Base-by-base conservation (phyloP, 768 basidiomycete genomes). In the Lentinus tigrinus region DNA sequence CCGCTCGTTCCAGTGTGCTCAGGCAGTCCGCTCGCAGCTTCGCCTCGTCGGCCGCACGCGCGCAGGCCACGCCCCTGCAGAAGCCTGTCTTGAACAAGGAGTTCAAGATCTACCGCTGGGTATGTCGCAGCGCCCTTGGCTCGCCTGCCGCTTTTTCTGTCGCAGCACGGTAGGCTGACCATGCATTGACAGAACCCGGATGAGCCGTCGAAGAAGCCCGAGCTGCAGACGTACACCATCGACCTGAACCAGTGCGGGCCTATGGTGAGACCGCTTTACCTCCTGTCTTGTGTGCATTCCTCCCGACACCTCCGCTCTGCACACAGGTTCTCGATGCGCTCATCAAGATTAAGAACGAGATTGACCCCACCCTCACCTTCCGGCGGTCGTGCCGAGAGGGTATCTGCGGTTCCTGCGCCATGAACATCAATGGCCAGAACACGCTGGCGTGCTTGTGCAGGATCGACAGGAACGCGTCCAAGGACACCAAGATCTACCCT, bases 41-140 rank as follows among this genome's bases (percentile, higher is more conserved):
- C 56, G 69, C 72, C 23, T 70, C 69, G 1, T 73, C 72, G 6
- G 60, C 64, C 3, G 50, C 65, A 9, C 65, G 68, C 31, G 53
- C 58, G 4, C 73, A 72, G 65, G 73, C 81, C 23, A 80, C 83
- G 3, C 84, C 87, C 0, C 72, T 75, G 2, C 78, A 87, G 76
- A 91, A 90, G 72, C 84, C 85, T 0, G 83, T 83, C 17, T 70
- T 89, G 65, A 78, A 88, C 67, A 98, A 98, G 78, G 89, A 95
- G 74, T 98, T 99, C 82, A 92, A 95, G 82, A 95, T 99, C 64
- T 99, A 99, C 78, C 91, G 97, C 72, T 99, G 97, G 94, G 93
- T 93, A 57, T 60, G 85, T 78, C 23, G 26, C 14, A 17, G n/a
- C 40, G n/a, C 26, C 19, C 52, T 16, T 47, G 19, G 7, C 52